Evolutionary conservation across 306 rosid species (phyloP), one percentile per base, ranked within the genome.

Genomic region (Pyrus betulifolia): DNA sequence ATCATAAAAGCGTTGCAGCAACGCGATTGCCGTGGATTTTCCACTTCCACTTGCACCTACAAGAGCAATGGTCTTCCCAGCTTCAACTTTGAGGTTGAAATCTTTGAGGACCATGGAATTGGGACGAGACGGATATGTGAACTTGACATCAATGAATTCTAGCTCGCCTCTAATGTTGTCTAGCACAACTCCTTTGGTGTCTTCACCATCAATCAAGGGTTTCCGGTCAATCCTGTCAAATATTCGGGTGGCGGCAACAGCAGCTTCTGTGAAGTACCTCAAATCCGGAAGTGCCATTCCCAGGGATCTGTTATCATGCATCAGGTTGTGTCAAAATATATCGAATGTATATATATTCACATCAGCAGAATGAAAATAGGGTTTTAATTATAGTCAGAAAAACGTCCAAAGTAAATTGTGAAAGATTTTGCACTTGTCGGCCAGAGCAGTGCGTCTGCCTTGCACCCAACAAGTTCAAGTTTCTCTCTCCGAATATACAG

Each of bases 31-130:
- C 0, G 99, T 92, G 49, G 99, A 95, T 71, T 95, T 95, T 0
- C 99, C 99, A 64, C 97, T 92, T 17, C 99, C 99, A 66, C 99
- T 95, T 2, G 97, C 91, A 40, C 99, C 99, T 44, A 95, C 97
- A 38, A 95, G 89, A 3, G 99, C 99, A 55, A 95, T 87, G 2
- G 96, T 92, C 68, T 86, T 89, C 13, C 99, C 99, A 22, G 99
- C 93, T 58, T 88, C 97, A 21, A 92, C 85, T 71, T 78, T 74
- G 21, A 95, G 97, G 72, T 74, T 88, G 84, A 95, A 95, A 80
- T 92, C 89, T 64, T 76, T 76, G 4, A 95, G 96, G 4, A 95
- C 90, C 42, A 77, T 19, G 3, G 81, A 28, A 58, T 95, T 96
- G 8, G 92, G 96, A 23, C 99, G 89, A 15, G 97, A 92, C 14